Evolutionary conservation across 345 rosid species (phyloP).

Genomic region (Angophora floribunda): DNA sequence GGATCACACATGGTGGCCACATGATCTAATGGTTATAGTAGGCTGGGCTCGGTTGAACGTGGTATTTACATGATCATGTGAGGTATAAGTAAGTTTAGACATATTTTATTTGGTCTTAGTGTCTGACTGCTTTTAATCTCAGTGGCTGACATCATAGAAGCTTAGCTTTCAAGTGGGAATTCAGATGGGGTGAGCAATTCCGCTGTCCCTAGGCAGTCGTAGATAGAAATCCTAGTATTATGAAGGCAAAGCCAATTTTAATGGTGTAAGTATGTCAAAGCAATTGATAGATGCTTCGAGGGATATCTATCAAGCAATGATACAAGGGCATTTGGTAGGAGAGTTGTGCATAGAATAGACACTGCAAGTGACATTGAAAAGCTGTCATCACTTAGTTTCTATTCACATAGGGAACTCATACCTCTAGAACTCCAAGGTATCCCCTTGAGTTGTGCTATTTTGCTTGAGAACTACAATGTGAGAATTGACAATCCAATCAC

Average conservation of each 20-base stretch:
- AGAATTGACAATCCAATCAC: background rate
- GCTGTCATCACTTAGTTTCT: background rate
- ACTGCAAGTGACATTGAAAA: background rate
- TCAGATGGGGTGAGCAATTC: background rate
- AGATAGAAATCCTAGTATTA: background rate
- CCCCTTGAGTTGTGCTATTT: background rate
- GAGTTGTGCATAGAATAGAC: background rate
- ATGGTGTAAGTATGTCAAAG: background rate
- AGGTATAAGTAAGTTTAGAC: background rate
- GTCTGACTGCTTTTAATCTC: background rate
- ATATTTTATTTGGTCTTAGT: background rate
- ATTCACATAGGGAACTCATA: background rate
- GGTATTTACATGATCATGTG: background rate
- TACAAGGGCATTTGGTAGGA: background rate
- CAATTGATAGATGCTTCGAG: background rate
- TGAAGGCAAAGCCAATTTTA: background rate
- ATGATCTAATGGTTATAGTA: background rate
- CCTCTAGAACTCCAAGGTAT: background rate
- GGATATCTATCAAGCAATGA: background rate
- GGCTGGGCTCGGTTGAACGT: background rate
- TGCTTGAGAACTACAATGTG: background rate
- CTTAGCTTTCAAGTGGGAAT: background rate
- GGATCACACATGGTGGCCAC: background rate
- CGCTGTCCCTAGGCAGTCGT: background rate
- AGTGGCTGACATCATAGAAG: background rate